Percentiles rank a stretch among this genome's conserved stretches.
Conservation (phyloP, 352 stramenopile species). For the Phytophthora citricola region DNA sequence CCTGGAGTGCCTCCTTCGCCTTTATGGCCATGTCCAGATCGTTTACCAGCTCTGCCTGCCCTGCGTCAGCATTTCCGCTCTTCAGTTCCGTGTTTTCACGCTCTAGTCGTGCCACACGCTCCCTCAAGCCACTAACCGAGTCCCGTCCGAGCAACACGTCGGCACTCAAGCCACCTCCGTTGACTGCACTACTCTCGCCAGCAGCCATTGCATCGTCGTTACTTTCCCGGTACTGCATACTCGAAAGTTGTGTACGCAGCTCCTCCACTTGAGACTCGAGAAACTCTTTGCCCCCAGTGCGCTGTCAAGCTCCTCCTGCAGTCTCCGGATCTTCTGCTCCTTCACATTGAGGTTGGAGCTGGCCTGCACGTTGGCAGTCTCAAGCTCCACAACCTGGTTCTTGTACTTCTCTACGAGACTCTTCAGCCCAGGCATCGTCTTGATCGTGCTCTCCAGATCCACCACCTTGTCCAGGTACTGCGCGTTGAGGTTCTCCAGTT, state of each 20-base stretch:
- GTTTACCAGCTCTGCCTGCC: conserved; percentile 59
- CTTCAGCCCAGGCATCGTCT: conserved; percentile 86
- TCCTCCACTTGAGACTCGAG: conserved; percentile 88
- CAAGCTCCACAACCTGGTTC: conserved; percentile 88
- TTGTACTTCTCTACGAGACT: conserved; percentile 87
- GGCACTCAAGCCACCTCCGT: conserved; percentile 52
- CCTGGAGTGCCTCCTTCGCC: conserved; percentile 76
- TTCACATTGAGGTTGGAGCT: conserved; percentile 83
- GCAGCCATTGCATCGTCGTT: conserved; percentile 49
- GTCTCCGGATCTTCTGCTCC: conserved; percentile 77
- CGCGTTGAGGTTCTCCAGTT: conserved; percentile 80
- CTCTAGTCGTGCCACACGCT: conserved; percentile 74
- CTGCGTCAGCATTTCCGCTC: conserved; percentile 51
- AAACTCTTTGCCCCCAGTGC: conserved; percentile 83
- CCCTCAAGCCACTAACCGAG: conserved; percentile 58
- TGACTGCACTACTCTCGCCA: conserved; percentile 37
- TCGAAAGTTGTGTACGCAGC: conserved; percentile 68
- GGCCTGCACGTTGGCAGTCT: conserved; percentile 82
- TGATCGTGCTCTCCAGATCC: conserved; percentile 87
- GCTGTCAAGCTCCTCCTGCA: conserved; percentile 89
- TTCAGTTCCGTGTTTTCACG: conserved; percentile 79
- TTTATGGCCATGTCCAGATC: conserved; percentile 84
- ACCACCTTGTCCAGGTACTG: conserved; percentile 87
- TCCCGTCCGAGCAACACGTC: conserved; percentile 75
- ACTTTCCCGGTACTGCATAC: conserved; percentile 54